phyloP scores from a whole-genome alignment of 208 protist genomes.

The Crithidia brevicula region DNA sequence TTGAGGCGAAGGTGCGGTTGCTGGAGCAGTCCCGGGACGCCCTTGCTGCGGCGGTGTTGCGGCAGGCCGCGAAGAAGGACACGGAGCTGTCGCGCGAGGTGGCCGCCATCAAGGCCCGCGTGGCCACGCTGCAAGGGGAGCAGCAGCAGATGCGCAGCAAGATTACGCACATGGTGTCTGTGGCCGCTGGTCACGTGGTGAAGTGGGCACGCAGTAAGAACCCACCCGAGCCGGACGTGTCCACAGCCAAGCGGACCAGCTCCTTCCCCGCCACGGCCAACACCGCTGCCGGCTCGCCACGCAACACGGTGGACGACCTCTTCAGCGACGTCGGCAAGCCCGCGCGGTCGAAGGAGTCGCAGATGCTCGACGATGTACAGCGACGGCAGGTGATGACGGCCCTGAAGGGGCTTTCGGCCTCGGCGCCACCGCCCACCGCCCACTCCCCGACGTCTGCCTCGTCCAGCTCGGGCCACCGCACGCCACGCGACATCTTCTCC shows the following conservation, averaged over 20 bases:
- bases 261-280: slow-evolving; percentile 15
- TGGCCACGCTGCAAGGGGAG: slow-evolving; percentile 51
- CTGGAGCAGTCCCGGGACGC: slow-evolving; percentile 55
- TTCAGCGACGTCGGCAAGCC: slow-evolving; percentile 36
- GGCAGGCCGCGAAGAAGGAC: slow-evolving; percentile 25
- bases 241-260: slow-evolving; percentile 24
- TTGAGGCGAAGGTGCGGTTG: slow-evolving; percentile 63
- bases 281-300: slow-evolving; percentile 15
- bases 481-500: slow-evolving; percentile 48
- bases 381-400: slow-evolving; percentile 55
- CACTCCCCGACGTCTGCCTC: slow-evolving; percentile 33
- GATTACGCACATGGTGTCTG: slow-evolving; percentile 67
- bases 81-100: slow-evolving; percentile 59
- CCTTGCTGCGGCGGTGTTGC: slow-evolving; percentile 33
- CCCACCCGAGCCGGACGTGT: slow-evolving; percentile 52
- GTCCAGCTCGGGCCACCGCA: slow-evolving; percentile 47
- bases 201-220: slow-evolving; percentile 86
- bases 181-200: slow-evolving; percentile 67
- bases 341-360: slow-evolving; percentile 11
- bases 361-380: slow-evolving; percentile 46
- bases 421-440: slow-evolving; percentile 36
- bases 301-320: slow-evolving; percentile 51
- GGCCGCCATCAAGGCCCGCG: slow-evolving; percentile 57
- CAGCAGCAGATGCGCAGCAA: slow-evolving; percentile 61
- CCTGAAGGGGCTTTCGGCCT: slow-evolving; percentile 38